Evolutionary conservation across 345 rosid species (phyloP).

Genomic region (Dipteronia sinensis): DNA sequence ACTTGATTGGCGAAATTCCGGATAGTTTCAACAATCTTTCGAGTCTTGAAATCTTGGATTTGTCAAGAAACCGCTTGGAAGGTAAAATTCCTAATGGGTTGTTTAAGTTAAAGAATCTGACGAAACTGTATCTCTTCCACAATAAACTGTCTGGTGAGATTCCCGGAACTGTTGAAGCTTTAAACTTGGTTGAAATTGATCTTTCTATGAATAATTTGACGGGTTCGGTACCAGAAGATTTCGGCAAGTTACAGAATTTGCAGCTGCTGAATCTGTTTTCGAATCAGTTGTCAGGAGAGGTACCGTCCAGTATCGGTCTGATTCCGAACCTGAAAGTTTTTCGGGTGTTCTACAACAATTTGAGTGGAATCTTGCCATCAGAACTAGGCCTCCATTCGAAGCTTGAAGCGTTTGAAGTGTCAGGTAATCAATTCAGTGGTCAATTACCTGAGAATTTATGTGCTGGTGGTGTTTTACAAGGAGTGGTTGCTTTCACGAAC

Average conservation of each 20-base stretch:
- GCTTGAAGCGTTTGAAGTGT: slow-evolving; percentile 65
- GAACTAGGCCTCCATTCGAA: slow-evolving; percentile 66
- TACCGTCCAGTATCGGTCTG: slow-evolving; percentile 55
- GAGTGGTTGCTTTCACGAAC: slow-evolving; percentile 65
- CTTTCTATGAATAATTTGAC: slow-evolving; percentile 53
- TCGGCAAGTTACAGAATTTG: slow-evolving; percentile 62
- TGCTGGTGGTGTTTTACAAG: slow-evolving; percentile 53
- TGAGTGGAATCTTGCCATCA: slow-evolving; percentile 69
- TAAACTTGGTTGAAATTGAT: slow-evolving; percentile 51
- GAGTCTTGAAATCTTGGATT: slow-evolving; percentile 53
- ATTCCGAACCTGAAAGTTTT: slow-evolving; percentile 45
- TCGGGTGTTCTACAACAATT: slow-evolving; percentile 52
- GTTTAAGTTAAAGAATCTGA: slow-evolving; percentile 58
- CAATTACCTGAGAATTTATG: slow-evolving; percentile 70
- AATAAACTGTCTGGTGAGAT: slow-evolving; percentile 62
- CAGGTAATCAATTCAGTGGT: slow-evolving; percentile 63
- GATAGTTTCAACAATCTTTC: slow-evolving; percentile 42
- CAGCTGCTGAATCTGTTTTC: slow-evolving; percentile 31
- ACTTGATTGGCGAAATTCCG: slow-evolving; percentile 71
- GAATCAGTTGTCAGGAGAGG: slow-evolving; percentile 64
- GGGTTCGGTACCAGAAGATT: slow-evolving; percentile 63
- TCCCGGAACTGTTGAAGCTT: slow-evolving; percentile 47
- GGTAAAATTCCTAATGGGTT: slow-evolving; percentile 55
- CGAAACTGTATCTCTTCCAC: slow-evolving; percentile 34
- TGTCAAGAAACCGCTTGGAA: slow-evolving; percentile 48